Evolutionary conservation across 495 filamentous ascomycete genomes (phyloP), one percentile per base, ranked within the genome.

Genomic region (Pyrenopolyporus hunteri): DNA sequence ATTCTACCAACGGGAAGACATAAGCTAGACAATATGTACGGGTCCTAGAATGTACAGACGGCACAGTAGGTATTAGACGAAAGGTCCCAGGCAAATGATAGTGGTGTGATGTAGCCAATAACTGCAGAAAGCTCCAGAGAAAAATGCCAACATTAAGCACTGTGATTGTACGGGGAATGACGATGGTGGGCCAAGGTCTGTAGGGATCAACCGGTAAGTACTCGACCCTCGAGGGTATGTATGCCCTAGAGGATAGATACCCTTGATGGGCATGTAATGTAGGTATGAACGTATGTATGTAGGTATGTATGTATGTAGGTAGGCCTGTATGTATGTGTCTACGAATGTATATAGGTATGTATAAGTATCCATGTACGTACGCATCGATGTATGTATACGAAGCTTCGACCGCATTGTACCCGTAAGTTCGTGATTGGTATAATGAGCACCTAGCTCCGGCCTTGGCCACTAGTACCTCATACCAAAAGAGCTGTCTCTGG

Each of bases 351-450:
- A n/a, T n/a, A n/a, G n/a, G n/a, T n/a, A n/a, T n/a, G n/a, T n/a
- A n/a, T n/a, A n/a, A n/a, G n/a, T n/a, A n/a, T n/a, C n/a, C n/a
- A n/a, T n/a, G n/a, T n/a, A n/a, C n/a, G n/a, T n/a, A n/a, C n/a
- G n/a, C n/a, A n/a, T n/a, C n/a, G n/a, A n/a, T n/a, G n/a, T n/a
- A 59, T 59, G 57, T 61, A 66, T 60, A 66, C 63, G 57, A 61
- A 66, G 46, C 50, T 61, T 29, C 39, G 52, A 47, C 57, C 51
- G 42, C 29, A 57, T 66, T 66, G 63, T 66, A 66, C 63, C 17
- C 29, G 37, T n/a, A 45, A 56, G 45, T 65, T 65, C 51, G 52
- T 65, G 62, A 60, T 65, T 64, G 50, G 50, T 43, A 59, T 64
- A 28, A 51, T 55, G 46, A 64, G 35, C 32, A 28, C 19, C 19